Evolutionary conservation across 163 green algal genomes (phyloP), one percentile per base, ranked within the genome.

Genomic region (Scenedesmus sp.): DNA sequence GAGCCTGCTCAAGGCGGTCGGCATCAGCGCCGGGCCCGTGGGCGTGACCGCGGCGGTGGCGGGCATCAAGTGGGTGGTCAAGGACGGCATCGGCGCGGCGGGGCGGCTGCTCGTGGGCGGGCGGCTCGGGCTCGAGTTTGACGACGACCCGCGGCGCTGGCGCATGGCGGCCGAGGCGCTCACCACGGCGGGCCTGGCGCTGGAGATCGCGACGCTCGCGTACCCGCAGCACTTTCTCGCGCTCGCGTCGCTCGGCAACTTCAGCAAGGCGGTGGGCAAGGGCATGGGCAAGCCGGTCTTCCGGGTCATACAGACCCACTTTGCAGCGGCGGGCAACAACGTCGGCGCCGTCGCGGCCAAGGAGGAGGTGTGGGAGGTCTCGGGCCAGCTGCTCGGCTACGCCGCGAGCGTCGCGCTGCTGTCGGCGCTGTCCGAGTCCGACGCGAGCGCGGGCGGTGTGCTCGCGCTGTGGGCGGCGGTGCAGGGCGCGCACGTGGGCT

Each of bases 31-130:
- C 69, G 71, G 53, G n/a, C 82, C 86, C 24, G 82, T 76, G 0
- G 85, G 67, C 34, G 83, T 85, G 4, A 87, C 84, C 9, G 89
- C 85, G 10, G 70, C 87, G 0, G 83, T 79, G 1, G 93, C 92
- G 0, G 89, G 87, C 28, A 93, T 97, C 70, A 94, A 93, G 65
- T 97, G 93, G 93, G 93, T 97, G 54, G 89, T 89, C 22, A 97
- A 97, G 63, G 93, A 97, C 67, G 93, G 93, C 17, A 85, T 97
- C 44, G 93, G 93, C 0, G 90, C 90, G 9, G 65, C 87, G 15
- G 93, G 93, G 4, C 75, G 93, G 11, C 79, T 97, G 36, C 72
- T 97, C 36, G 93, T 97, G 9, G 93, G 93, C 20, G 87, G 90
- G 2, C 56, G 70, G 31, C 84, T 95, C 28, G 87, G 86, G 1